These are phyloP conservation scores for Dioscorea zingiberensis DNA, from an alignment of 106 monocot genomes.

Conservation along the genomic window DNA sequence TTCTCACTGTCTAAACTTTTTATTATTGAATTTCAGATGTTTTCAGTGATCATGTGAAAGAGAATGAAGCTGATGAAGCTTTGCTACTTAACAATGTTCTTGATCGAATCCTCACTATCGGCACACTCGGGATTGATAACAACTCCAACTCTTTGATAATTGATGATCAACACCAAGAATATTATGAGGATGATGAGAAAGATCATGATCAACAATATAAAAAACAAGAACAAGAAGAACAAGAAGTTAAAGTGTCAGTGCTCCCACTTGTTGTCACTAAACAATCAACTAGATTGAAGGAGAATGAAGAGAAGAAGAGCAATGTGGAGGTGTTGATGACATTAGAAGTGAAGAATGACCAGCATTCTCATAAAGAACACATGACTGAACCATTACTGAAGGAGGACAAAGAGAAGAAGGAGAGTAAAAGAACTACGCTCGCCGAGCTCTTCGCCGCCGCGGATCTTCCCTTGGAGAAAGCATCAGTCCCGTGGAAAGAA, in stretches of 20 bases:
- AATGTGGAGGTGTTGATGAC: neutral
- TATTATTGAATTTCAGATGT: neutral
- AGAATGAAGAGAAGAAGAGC: neutral
- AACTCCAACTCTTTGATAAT: too few relatives aligned
- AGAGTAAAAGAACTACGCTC: neutral
- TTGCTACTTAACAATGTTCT: neutral
- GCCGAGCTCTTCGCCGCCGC: neutral
- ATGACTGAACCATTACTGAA: neutral
- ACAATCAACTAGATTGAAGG: too few relatives aligned
- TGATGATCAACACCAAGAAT: too few relatives aligned
- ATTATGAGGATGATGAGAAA: too few relatives aligned
- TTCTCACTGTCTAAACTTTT: too few relatives aligned
- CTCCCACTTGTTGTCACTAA: too few relatives aligned
- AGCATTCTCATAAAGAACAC: neutral
- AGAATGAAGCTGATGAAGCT: neutral
- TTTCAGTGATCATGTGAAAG: neutral
- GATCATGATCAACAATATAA: too few relatives aligned
- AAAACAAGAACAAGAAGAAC: neutral
- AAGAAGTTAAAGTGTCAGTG: neutral
- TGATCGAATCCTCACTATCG: neutral
- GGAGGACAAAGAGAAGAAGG: neutral
- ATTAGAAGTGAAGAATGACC: neutral
- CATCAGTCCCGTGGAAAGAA: neutral
- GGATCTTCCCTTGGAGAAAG: neutral
- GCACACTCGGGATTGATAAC: neutral